phyloP scores from a whole-genome alignment of 306 rosid genomes.

The Styphnolobium japonicum region DNA sequence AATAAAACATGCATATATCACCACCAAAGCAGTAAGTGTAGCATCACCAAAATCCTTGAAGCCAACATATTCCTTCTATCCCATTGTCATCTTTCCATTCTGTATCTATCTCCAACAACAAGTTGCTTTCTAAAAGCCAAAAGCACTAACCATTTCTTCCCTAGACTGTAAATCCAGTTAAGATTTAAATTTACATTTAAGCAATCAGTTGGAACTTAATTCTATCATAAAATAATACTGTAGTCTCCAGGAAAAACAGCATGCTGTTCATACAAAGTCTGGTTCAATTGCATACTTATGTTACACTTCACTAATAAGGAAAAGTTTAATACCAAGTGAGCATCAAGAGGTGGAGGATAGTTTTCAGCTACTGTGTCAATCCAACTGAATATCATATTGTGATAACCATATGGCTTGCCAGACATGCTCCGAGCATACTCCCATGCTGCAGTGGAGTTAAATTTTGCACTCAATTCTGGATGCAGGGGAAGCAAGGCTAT shows the following conservation, averaged over 20 bases:
- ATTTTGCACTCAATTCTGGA: constrained; percentile 64
- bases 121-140: neutral
- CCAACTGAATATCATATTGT: constrained; percentile 96
- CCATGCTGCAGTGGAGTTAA: constrained; percentile 87
- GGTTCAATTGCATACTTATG: constrained; percentile 7
- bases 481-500: constrained; percentile 85
- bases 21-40: neutral
- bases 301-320: neutral
- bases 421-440: constrained; percentile 84
- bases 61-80: neutral
- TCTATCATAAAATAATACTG: neutral
- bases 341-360: constrained; percentile 98
- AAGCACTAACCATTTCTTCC: constrained; percentile 2
- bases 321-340: constrained; percentile 69
- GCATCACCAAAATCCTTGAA: neutral
- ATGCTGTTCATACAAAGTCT: neutral
- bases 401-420: constrained; percentile 94
- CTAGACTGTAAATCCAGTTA: neutral
- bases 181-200: neutral
- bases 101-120: neutral
- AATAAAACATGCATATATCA: neutral
- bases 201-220: constrained; percentile 9
- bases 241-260: neutral
- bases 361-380: constrained; percentile 86
- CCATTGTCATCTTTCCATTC: neutral